Base-by-base conservation (phyloP, 805 yeast species). In the Komagataella kurtzmanii region DNA sequence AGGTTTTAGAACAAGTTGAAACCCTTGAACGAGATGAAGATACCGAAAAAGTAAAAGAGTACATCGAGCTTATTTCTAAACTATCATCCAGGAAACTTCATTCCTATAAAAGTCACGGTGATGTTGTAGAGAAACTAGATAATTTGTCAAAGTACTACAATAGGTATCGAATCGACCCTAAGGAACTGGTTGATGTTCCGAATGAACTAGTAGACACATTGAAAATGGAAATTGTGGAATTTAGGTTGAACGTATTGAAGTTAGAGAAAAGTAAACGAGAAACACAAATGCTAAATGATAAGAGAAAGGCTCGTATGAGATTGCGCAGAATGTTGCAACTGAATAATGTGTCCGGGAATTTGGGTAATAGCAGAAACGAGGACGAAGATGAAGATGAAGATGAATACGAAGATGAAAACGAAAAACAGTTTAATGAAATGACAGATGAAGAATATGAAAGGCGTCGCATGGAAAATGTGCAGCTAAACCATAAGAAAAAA, bases 181-280 rank as follows among this genome's bases (percentile, higher is more conserved):
- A 68, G 48, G 86, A 81, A 57, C 61, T 82, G 51, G 65, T 71
- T 12, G 86, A 79, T 55, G 74, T 81, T 3, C 85, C 87, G 2
- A 62, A 65, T 21, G 75, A 75, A 23, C 66, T 77, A 68, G 62
- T 75, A 47, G 81, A 79, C 18, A 67, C 65, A n/a, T 75, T 81
- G 44, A 73, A 70, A 17, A 70, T 71, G 52, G 79, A 77, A 53
- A 74, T 82, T 52, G 68, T 79, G 53, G 75, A 73, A 54, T 82
- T 82, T 59, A 64, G 87, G 58, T 66, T 80, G 19, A 73, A 72
- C 46, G 82, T 81, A 24, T 59, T 79, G 50, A 72, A 72, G 45
- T 63, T 76, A 24, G 86, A 81, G 52, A 69, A 71, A 51, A 70
- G 70, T 48, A 75, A 77, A 48, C 69, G 83, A 46, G 75, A 72